Evolutionary conservation across 2,329 filamentous ascomycete species (phyloP).

Genomic region (Ceratocystis papillata): DNA sequence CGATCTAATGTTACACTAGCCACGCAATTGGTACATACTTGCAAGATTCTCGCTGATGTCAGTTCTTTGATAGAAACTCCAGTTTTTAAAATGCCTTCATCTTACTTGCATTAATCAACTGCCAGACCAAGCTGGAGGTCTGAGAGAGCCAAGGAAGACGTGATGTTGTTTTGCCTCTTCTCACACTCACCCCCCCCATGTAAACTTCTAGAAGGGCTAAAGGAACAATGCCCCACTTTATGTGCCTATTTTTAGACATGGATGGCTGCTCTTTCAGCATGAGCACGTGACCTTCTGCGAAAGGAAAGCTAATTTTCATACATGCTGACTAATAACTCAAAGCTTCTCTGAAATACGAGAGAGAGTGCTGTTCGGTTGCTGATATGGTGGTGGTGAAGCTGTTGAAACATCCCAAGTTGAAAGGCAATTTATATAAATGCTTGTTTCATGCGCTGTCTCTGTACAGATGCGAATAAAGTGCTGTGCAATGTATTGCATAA

Average conservation of each 20-base stretch:
- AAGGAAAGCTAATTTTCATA: neutral
- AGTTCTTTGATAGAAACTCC: neutral
- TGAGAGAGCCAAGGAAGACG: neutral
- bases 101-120: neutral
- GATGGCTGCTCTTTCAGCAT: neutral
- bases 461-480: neutral
- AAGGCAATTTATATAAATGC: no score
- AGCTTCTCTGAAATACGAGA: neutral
- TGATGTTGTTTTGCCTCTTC: neutral
- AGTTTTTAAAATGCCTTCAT: neutral
- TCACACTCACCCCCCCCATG: neutral
- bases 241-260: neutral
- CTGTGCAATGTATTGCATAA: neutral
- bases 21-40: neutral
- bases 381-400: no score
- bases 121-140: neutral
- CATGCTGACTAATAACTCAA: neutral
- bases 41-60: neutral
- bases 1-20: neutral
- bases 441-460: neutral
- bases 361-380: no score
- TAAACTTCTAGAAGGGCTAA: neutral
- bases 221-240: neutral
- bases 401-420: no score
- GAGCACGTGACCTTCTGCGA: neutral